A percentile compares a stretch with the other conserved stretches of the same genome.
These are phyloP conservation scores for Spiraea crenata DNA, from an alignment of 331 rosid genomes.

Conservation along the genomic window DNA sequence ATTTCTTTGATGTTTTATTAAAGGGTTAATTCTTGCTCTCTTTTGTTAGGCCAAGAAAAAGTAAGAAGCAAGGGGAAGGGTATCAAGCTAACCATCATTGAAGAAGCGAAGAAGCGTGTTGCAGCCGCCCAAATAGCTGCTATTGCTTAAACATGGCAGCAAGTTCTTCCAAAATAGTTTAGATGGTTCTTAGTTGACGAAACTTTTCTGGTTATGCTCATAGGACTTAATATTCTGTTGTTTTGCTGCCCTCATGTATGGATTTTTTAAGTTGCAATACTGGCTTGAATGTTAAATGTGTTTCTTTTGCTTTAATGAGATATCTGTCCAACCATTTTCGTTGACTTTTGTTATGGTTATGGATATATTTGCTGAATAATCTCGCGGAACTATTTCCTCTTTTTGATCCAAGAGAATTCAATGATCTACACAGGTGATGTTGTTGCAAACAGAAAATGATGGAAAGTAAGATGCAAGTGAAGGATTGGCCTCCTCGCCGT, in stretches of 20 bases:
- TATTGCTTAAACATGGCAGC: conserved; percentile 32
- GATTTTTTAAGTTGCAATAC: conserved; percentile 3
- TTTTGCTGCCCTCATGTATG: not conserved
- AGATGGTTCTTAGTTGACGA: conserved; percentile 17
- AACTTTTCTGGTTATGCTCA: conserved; percentile 13
- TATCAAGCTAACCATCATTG: conserved; percentile 63
- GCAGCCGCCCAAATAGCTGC: conserved; percentile 49
- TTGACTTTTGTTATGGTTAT: no score
- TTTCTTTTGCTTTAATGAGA: conserved; percentile 9
- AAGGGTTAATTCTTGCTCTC: no score
- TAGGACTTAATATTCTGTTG: conserved; percentile 6
- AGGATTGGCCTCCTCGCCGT: no score
- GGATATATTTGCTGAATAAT: no score
- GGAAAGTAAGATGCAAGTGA: no score
- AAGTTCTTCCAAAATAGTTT: conserved; percentile 10
- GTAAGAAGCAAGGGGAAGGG: conserved; percentile 57
- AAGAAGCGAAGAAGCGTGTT: conserved; percentile 66
- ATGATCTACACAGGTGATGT: no score
- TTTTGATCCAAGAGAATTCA: no score
- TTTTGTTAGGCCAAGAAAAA: no score
- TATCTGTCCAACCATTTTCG: conserved; percentile 8
- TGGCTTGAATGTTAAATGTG: conserved; percentile 5
- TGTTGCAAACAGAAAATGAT: no score
- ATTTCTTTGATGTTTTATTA: no score
- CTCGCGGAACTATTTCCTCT: no score